Evolutionary conservation across 2,329 filamentous ascomycete species (phyloP).

Genomic region (Scedosporium aurantiacum): DNA sequence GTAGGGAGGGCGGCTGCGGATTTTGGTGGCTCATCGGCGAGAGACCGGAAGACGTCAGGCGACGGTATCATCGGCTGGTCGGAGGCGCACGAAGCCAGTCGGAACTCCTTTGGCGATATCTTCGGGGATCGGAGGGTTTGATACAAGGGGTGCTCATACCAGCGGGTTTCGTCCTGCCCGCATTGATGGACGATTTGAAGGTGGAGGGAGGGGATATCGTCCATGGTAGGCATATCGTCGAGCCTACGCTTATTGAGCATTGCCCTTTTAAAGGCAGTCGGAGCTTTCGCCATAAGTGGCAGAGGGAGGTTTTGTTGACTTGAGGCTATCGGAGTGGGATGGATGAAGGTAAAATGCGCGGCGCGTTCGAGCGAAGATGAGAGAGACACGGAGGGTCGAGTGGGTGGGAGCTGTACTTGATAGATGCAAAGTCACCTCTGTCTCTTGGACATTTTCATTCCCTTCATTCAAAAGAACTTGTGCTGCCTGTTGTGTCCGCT

Average conservation of each 20-base stretch:
- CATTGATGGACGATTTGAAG: not conserved
- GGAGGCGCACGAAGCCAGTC: not conserved
- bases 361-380: too few species aligned
- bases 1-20: constrained; percentile 10
- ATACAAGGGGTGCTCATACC: not conserved
- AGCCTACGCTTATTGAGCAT: not conserved
- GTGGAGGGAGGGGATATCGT: not conserved
- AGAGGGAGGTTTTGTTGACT: too few species aligned
- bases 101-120: not conserved
- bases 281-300: too few species aligned
- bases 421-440: too few species aligned
- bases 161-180: not conserved
- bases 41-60: not conserved
- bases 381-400: too few species aligned
- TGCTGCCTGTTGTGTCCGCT: too few species aligned
- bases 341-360: too few species aligned
- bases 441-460: too few species aligned
- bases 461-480: too few species aligned
- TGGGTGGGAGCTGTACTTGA: too few species aligned
- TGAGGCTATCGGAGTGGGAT: too few species aligned
- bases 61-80: not conserved
- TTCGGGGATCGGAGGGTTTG: not conserved
- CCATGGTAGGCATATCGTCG: not conserved
- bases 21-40: not conserved
- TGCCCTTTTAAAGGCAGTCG: not conserved